A percentile compares a stretch with the other conserved stretches of the same genome.
Conservation (phyloP, 176 grass and related monocot species). For the Bolboschoenus planiculmis region DNA sequence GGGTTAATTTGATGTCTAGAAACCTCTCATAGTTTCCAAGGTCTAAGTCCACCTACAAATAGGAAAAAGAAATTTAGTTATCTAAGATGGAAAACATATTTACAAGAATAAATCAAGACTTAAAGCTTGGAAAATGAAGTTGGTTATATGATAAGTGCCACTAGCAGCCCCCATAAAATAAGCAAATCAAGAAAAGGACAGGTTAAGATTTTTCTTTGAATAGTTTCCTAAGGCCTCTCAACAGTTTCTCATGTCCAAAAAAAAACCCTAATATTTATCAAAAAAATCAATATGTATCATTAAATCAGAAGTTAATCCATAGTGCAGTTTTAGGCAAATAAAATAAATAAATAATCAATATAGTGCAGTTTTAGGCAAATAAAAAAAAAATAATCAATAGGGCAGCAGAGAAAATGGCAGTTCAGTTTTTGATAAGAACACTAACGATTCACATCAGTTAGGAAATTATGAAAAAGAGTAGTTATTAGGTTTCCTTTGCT, state of each 20-base stretch:
- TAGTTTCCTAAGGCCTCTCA: not conserved
- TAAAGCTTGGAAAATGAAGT: not conserved
- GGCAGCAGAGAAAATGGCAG: not conserved
- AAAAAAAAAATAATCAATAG: not conserved
- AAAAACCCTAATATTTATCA: not conserved
- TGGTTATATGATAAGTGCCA: not conserved
- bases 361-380: not conserved
- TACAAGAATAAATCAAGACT: not conserved
- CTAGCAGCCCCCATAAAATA: not conserved
- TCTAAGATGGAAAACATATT: not conserved
- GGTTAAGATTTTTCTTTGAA: not conserved
- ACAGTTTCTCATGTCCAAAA: slow-evolving; percentile 18
- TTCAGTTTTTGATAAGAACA: slow-evolving; percentile 2
- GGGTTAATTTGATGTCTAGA: slow-evolving; percentile 90
- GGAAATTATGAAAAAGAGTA: not conserved
- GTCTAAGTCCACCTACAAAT: slow-evolving; percentile 85
- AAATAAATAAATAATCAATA: not conserved
- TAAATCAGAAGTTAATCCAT: not conserved
- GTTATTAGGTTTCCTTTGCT: not conserved
- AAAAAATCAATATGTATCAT: not conserved
- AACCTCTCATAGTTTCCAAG: slow-evolving; percentile 98
- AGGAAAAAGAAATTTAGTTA: not conserved
- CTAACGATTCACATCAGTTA: not conserved
- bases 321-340: not conserved
- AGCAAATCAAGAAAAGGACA: slow-evolving; percentile 15